Evolutionary conservation across 306 rosid genomes (phyloP).

Genomic region (Macrotyloma uniflorum): DNA sequence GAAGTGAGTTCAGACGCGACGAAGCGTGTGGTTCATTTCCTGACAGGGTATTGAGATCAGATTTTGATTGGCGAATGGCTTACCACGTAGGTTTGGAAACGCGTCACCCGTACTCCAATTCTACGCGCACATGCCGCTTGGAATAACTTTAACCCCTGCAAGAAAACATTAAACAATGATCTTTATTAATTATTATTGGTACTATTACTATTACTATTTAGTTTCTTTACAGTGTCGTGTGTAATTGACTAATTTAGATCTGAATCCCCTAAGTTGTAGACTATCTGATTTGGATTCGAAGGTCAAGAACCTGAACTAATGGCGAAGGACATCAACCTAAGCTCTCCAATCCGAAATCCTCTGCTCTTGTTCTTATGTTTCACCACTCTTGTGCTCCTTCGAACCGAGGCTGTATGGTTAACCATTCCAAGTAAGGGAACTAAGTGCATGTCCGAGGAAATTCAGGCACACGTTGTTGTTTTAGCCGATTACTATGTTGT

Average conservation of each 20-base stretch:
- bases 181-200: not conserved
- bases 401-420: constrained; percentile 47
- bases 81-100: constrained; percentile 11
- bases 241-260: constrained; percentile 38
- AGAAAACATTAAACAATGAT: not conserved
- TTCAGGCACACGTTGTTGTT: constrained; percentile 57
- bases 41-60: not conserved
- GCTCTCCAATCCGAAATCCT: constrained; percentile 17
- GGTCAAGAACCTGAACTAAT: constrained; percentile 30
- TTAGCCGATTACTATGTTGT: constrained; percentile 64
- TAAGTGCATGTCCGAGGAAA: constrained; percentile 64
- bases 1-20: not conserved
- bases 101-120: constrained; percentile 11
- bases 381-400: constrained; percentile 23
- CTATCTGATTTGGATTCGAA: not conserved
- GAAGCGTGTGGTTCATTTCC: not conserved
- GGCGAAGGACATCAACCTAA: constrained; percentile 30
- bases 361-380: constrained; percentile 41
- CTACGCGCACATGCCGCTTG: not conserved
- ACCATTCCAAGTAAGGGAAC: constrained; percentile 55
- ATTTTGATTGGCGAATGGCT: not conserved
- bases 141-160: not conserved
- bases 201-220: too few species aligned
- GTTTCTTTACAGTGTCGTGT: not conserved
- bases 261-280: not conserved